Evolutionary conservation across 345 rosid species (phyloP).

Genomic region (Theobroma cacao): DNA sequence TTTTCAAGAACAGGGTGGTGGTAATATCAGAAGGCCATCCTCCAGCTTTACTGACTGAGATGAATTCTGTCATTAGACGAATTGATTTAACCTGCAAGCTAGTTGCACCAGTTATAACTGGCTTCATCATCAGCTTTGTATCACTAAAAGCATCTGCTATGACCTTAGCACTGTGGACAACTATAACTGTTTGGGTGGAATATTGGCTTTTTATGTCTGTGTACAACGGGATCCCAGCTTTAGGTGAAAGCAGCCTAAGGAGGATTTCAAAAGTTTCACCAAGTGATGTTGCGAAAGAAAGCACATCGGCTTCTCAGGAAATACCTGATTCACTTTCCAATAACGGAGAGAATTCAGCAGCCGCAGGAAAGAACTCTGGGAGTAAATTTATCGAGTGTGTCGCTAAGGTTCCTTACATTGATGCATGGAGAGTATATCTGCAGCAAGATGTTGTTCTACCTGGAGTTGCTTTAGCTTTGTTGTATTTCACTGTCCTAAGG

Average conservation of each 20-base stretch:
- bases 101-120: constrained; percentile 72
- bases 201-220: constrained; percentile 75
- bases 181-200: constrained; percentile 63
- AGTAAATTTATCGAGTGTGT: constrained; percentile 32
- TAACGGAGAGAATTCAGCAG: constrained; percentile 9
- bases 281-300: constrained; percentile 11
- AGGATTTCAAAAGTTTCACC: constrained; percentile 33
- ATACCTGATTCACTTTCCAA: constrained; percentile 1
- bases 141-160: constrained; percentile 73
- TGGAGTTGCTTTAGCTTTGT: constrained; percentile 69
- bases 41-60: constrained; percentile 50
- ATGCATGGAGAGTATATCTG: constrained; percentile 66
- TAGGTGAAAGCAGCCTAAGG: constrained; percentile 44
- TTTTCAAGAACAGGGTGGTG: constrained; percentile 63
- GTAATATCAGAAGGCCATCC: constrained; percentile 72
- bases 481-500: constrained; percentile 89
- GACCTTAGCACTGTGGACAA: constrained; percentile 56
- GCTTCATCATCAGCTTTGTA: constrained; percentile 78
- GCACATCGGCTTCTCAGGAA: constrained; percentile 12
- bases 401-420: constrained; percentile 41
- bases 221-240: constrained; percentile 58
- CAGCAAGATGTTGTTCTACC: constrained; percentile 63
- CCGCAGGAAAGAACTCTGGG: constrained; percentile 15
- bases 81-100: constrained; percentile 80
- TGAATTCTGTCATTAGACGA: constrained; percentile 72